Conservation (phyloP, 495 filamentous ascomycete species). For the Tirmania nivea region DNA sequence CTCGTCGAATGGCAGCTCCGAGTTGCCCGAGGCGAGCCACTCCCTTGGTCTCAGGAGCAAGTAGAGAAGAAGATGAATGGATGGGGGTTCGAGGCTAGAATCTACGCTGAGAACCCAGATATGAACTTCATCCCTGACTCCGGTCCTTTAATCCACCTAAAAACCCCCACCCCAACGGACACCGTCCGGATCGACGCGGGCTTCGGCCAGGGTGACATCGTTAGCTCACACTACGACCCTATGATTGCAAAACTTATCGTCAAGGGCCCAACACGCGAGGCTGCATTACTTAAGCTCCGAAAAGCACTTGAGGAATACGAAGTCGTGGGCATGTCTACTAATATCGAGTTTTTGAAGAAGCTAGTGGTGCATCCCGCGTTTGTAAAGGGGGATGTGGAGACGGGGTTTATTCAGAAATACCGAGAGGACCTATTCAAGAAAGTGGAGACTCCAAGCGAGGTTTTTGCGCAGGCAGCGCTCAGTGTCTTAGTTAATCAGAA, state of each 20-base stretch:
- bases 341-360: conserved; percentile 87
- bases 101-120: conserved; percentile 88
- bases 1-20: conserved; percentile 92
- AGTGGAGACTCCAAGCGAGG: conserved; percentile 34
- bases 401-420: conserved; percentile 84
- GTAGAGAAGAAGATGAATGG: conserved; percentile 64
- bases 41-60: conserved; percentile 71
- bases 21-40: conserved; percentile 62
- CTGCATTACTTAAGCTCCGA: conserved; percentile 62
- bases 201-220: conserved; percentile 72
- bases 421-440: conserved; percentile 46
- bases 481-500: conserved; percentile 27
- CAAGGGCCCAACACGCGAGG: conserved; percentile 51
- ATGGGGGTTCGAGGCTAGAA: conserved; percentile 81
- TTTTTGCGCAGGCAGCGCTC: conserved; percentile 65
- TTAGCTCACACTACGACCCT: conserved; percentile 90
- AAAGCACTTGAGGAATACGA: conserved; percentile 77
- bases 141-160: conserved; percentile 64
- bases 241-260: conserved; percentile 99
- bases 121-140: conserved; percentile 85
- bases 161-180: conserved; percentile 42
- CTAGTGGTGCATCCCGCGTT: conserved; percentile 64
- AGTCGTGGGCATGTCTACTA: conserved; percentile 77
- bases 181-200: conserved; percentile 81
- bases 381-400: conserved; percentile 74